Base-by-base conservation (phyloP, 2,329 filamentous ascomycete genomes). In the Cladosporium sp. region DNA sequence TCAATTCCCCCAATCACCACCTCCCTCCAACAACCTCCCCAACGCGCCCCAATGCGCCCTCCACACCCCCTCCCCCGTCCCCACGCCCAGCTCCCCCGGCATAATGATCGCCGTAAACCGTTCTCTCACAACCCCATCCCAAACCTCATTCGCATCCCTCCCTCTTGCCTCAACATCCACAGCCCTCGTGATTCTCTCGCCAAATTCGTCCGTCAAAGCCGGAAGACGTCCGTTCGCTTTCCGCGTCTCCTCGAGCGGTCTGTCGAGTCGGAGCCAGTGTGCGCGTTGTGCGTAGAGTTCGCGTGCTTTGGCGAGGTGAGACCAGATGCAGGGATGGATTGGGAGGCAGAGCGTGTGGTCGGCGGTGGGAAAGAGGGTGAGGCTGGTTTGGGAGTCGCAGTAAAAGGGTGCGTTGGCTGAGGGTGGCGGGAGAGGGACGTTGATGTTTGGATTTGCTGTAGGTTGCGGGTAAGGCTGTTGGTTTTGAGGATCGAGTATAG, bases 271-370 rank as follows among this genome's bases (percentile, higher is more conserved):
- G 5, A 41, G 27, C 45, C 45, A 49, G 36, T 32, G 27, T 6
- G 5, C 4, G 9, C 45, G 45, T 12, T 49, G 36, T 19, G 37
- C 45, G 37, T 41, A 24, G n/a, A 20, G 37, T 41, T 42, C 37
- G 24, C 36, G 27, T 3, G 45, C 45, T 40, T 41, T 49, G 17
- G 20, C 8, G 3, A 15, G 37, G 24, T 24, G 24, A 13, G 37
- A 32, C 45, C 37, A 49, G 27, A 49, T 19, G 39, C 45, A 49
- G 11, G 45, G 45, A 22, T 49, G 45, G 8, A 17, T 9, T 11
- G 19, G 8, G n/a, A 41, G 38, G 45, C 45, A 49, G 27, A 49
- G 45, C 22, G 15, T 7, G 36, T 49, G 45, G 29, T 27, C 18
- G 1, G 20, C 7, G 11, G 22, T 13, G 37, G 45, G 18, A 18